A percentile compares a stretch with the other conserved stretches of the same genome.
Conservation (phyloP, 768 basidiomycete species). For the Suillus lakei region DNA sequence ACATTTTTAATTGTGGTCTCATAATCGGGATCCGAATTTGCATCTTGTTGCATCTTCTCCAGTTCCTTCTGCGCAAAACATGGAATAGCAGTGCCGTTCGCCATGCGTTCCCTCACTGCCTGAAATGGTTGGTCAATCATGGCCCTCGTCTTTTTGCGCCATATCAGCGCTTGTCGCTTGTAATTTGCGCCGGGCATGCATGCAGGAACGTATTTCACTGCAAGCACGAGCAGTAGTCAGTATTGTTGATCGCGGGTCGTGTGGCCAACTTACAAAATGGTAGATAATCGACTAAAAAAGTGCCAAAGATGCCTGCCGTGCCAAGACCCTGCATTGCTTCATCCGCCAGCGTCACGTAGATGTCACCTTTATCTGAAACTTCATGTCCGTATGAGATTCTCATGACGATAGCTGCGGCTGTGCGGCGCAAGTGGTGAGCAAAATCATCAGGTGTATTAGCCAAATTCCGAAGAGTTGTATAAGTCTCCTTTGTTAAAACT, state of each 20-base stretch:
- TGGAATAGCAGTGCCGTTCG: conserved; percentile 36
- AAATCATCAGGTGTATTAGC: conserved; percentile 42
- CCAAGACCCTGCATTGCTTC: conserved; percentile 41
- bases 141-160: conserved; percentile 38
- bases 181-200: conserved; percentile 55
- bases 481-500: conserved; percentile 38
- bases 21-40: conserved; percentile 31
- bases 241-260: not conserved
- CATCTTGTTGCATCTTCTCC: conserved; percentile 34
- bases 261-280: conserved; percentile 31
- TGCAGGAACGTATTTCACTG: conserved; percentile 52
- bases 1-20: conserved; percentile 56
- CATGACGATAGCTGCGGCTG: conserved; percentile 44
- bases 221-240: not conserved
- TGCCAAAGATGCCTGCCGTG: conserved; percentile 46
- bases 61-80: conserved; percentile 51
- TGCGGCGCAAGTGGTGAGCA: conserved; percentile 40
- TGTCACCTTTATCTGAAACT: conserved; percentile 42
- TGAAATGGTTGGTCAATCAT: conserved; percentile 40
- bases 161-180: conserved; percentile 49
- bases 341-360: conserved; percentile 46
- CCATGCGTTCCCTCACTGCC: conserved; percentile 53
- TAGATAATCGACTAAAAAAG: conserved; percentile 46
- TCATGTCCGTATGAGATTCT: conserved; percentile 46
- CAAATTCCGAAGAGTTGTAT: conserved; percentile 42